Base-by-base conservation (phyloP, 208 protist genomes). In the Trypanosoma boissoni region DNA sequence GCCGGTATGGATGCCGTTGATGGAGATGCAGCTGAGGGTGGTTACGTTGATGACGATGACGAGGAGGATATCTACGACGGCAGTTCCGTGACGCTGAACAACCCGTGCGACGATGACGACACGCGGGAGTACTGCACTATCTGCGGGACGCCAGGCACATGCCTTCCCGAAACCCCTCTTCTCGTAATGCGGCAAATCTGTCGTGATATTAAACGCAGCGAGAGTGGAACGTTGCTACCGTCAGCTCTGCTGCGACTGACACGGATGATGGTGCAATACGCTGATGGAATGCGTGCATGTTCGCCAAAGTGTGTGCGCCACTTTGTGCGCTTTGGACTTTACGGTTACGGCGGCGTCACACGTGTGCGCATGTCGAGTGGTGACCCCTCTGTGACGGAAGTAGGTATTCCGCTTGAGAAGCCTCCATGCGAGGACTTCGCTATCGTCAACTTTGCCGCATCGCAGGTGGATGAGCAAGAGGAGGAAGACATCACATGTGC, bases 401-500 rank as follows among this genome's bases (percentile, higher is more conserved):
- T 77, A 27, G 56, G 62, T 45, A 39, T 59, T 69, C 28, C 53
- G 52, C 51, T 72, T 21, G 43, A 8, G 18, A n/a, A 53, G 20
- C 54, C 72, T 27, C 63, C 74, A 12, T 37, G n/a, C 31, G 63
- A 71, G 9, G 57, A 74, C 28, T 93, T 93, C 58, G 68, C 72
- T n/a, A 67, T 93, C 29, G 41, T 89, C 20, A 76, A 91, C 52
- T 68, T 91, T 24, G 59, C 61, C n/a, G 45, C 46, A 6, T 66
- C 71, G 21, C 24, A 54, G 8, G 43, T 86, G 31, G 67, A 88
- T 42, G 67, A 80, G 34, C 39, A 78, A 14, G 62, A 62, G 5
- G 82, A 76, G 2, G 83, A 88, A 68, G 83, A 91, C 42, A 90
- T 72, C 14, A 76, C 65, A 32, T 95, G 88, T 51, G 88, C 88